phyloP scores from a whole-genome alignment of 2,329 filamentous ascomycete species.

The Diaporthe caulivora region DNA sequence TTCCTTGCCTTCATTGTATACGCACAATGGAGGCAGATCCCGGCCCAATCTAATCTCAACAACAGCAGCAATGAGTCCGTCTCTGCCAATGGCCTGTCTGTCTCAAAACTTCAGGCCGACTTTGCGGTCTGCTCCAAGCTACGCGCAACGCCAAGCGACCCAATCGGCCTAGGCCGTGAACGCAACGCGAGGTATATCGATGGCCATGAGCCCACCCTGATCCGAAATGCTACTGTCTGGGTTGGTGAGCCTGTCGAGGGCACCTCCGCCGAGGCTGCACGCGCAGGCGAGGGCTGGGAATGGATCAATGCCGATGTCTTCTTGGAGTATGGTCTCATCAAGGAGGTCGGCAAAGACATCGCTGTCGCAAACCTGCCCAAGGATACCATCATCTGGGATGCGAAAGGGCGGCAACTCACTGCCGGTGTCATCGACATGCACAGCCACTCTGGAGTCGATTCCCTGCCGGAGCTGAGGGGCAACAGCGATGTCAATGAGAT shows the following conservation, averaged over 20 bases:
- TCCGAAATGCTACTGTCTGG: constrained; percentile 77
- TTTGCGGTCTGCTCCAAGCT: constrained; percentile 68
- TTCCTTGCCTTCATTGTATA: constrained; percentile 64
- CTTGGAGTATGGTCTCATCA: constrained; percentile 71
- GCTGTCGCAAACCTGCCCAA: constrained; percentile 56
- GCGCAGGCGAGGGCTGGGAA: constrained; percentile 68
- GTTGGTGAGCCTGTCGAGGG: constrained; percentile 70
- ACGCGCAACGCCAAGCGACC: constrained; percentile 66
- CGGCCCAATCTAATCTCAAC: constrained; percentile 29
- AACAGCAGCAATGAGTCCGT: background rate
- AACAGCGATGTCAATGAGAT: constrained; percentile 74
- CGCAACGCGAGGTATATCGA: constrained; percentile 72
- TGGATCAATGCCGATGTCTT: constrained; percentile 74
- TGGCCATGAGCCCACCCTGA: constrained; percentile 70
- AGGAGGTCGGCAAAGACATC: constrained; percentile 62
- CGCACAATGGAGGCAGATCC: constrained; percentile 57
- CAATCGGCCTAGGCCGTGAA: constrained; percentile 66
- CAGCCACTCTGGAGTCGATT: constrained; percentile 72
- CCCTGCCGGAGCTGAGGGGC: constrained; percentile 66
- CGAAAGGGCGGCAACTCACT: constrained; percentile 71
- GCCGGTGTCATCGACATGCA: constrained; percentile 80
- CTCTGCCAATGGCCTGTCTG: constrained; percentile 57
- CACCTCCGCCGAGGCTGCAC: constrained; percentile 65
- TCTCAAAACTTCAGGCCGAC: constrained; percentile 65
- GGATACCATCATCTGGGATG: constrained; percentile 66